Evolutionary conservation across 1,284 basidiomycete genomes (phyloP).

Genomic region (Ceratobasidium sp.): DNA sequence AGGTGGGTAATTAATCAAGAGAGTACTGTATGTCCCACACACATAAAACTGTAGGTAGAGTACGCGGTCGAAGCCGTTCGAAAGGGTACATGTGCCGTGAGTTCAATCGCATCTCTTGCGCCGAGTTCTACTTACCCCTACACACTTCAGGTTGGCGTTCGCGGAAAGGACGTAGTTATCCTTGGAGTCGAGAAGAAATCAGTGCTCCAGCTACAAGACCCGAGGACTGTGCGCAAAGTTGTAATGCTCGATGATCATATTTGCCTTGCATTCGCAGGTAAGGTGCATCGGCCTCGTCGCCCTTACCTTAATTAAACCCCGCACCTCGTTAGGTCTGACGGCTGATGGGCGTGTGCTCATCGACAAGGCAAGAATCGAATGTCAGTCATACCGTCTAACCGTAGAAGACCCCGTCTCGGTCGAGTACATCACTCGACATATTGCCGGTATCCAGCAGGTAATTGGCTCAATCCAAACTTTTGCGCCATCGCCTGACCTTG

Average conservation of each 20-base stretch:
- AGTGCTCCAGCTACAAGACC: slow-evolving; percentile 96
- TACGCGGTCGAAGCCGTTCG: slow-evolving; percentile 97
- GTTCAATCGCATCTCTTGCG: slow-evolving; percentile 52
- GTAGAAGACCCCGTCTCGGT: slow-evolving; percentile 99
- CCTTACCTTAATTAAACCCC: not conserved
- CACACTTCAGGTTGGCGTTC: slow-evolving; percentile 84
- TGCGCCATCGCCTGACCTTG: slow-evolving; percentile 34
- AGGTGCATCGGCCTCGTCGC: slow-evolving; percentile 51
- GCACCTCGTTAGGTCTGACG: slow-evolving; percentile 77
- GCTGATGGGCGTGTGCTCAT: slow-evolving; percentile 98
- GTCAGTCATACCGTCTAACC: slow-evolving; percentile 96
- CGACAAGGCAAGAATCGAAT: slow-evolving; percentile 98
- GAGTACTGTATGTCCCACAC: slow-evolving; percentile 45
- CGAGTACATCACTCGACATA: slow-evolving; percentile 98
- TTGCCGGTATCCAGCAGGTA: slow-evolving; percentile 98
- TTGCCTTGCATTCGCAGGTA: slow-evolving; percentile 97
- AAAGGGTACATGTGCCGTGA: slow-evolving; percentile 96
- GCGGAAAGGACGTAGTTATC: slow-evolving; percentile 95
- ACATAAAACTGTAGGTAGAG: slow-evolving; percentile 78
- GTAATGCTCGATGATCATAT: slow-evolving; percentile 99
- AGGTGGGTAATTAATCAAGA: slow-evolving; percentile 65
- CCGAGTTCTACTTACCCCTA: slow-evolving; percentile 29
- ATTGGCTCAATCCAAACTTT: slow-evolving; percentile 49
- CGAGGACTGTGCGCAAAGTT: slow-evolving; percentile 96
- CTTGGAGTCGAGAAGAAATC: slow-evolving; percentile 99